These are phyloP conservation scores for Arachis stenosperma DNA, from an alignment of 306 rosid genomes.

Conservation along the genomic window DNA sequence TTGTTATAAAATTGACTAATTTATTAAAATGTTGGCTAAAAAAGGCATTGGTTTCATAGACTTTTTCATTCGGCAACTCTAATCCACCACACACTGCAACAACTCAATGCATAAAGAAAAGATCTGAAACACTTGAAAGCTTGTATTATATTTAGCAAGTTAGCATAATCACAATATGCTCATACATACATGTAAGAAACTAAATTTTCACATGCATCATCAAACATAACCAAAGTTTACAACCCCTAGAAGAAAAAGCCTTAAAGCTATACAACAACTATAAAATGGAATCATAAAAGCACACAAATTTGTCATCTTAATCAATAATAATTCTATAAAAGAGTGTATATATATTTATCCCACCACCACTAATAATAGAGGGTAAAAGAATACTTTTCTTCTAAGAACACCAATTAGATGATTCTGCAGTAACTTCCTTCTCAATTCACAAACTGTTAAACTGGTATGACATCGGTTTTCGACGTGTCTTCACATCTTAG, in stretches of 20 bases:
- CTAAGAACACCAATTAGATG: conserved; percentile 39
- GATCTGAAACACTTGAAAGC: conserved; percentile 33
- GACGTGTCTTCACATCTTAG: conserved; percentile 84
- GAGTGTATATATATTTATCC: conserved; percentile 31
- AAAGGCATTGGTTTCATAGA: too few species aligned
- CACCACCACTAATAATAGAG: conserved; percentile 49
- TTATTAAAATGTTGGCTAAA: too few species aligned
- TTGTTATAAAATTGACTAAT: too few species aligned
- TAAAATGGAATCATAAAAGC: conserved; percentile 15
- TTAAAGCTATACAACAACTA: conserved; percentile 51
- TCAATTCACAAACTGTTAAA: conserved; percentile 47
- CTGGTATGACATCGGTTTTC: conserved; percentile 86
- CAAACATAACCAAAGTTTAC: conserved; percentile 61
- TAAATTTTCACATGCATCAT: conserved; percentile 53
- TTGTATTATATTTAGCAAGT: conserved; percentile 50
- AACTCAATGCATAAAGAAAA: neutral
- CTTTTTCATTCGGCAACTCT: too few species aligned
- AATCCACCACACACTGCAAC: too few species aligned
- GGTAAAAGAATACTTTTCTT: conserved; percentile 46
- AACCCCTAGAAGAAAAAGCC: conserved; percentile 52
- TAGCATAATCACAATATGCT: conserved; percentile 46
- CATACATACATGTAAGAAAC: conserved; percentile 42
- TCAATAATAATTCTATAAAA: conserved; percentile 41
- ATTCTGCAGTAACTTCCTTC: conserved; percentile 35
- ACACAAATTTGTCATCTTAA: conserved; percentile 46